Evolutionary conservation across 805 yeast species (phyloP).

Genomic region (Metschnikowia arizonensis): DNA sequence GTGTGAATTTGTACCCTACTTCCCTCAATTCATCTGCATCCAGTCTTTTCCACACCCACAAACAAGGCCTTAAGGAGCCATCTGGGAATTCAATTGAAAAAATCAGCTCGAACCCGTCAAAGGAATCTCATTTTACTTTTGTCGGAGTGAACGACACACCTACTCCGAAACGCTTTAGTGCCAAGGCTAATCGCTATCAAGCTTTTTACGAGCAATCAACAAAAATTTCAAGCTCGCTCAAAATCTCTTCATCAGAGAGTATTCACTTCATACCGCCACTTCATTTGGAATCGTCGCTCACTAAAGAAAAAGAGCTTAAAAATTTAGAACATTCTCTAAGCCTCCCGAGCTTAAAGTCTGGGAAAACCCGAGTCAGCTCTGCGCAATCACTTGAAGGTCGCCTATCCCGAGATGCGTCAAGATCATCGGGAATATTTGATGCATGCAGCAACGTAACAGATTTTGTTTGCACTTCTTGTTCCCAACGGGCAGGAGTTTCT

Average conservation of each 20-base stretch:
- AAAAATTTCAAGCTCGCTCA: constrained; percentile 43
- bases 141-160: constrained; percentile 16
- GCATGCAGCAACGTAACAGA: neutral
- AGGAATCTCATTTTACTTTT: constrained; percentile 22
- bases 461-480: neutral
- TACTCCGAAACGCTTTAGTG: constrained; percentile 32
- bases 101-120: constrained; percentile 31
- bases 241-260: constrained; percentile 31
- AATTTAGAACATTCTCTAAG: constrained; percentile 22
- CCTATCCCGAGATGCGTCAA: neutral
- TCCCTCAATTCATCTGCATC: constrained; percentile 36
- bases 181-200: constrained; percentile 46
- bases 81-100: constrained; percentile 26
- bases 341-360: constrained; percentile 19
- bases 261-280: constrained; percentile 14
- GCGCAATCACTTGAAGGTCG: neutral
- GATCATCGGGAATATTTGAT: neutral
- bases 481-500: neutral
- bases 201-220: constrained; percentile 44
- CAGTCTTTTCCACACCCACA: constrained; percentile 22
- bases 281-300: neutral
- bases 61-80: neutral
- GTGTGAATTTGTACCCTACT: constrained; percentile 6
- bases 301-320: neutral
- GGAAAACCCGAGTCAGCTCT: neutral